Evolutionary conservation across 2,329 filamentous ascomycete species (phyloP), one percentile per base, ranked within the genome.

Genomic region (Grosmannia penicillata): DNA sequence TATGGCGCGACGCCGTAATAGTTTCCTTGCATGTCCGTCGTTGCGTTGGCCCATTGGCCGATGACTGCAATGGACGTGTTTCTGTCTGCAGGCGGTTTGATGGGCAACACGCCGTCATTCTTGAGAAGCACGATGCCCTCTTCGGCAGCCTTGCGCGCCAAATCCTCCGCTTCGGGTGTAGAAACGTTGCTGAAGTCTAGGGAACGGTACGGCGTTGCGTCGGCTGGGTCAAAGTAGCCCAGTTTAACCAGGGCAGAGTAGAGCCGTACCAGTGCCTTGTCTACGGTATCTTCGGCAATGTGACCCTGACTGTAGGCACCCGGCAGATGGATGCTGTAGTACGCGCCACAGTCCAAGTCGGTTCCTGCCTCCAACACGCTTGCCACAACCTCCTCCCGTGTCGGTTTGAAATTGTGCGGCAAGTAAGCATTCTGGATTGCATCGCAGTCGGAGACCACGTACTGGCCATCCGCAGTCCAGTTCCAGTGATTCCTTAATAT

Each of bases 401-500:
- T 45, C 4, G 43, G 34, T 24, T 45, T 47, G 32, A 47, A 51
- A n/a, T n/a, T n/a, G n/a, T n/a, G n/a, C n/a, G 8, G 37, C 33
- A 30, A 47, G 31, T 41, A 44, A 8, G 48, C 65, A 50, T 69
- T 78, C 43, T 78, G 19, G 19, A 43, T 37, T 8, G 42, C 42
- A 23, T 43, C 33, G 29, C 42, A 43, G 42, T 43, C 42, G 23
- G 27, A 33, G 8, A 24, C 26, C 10, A 43, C 65, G 51, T 70
- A 80, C 43, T 79, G 42, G 40, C 70, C 36, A 31, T 72, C 63
- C 3, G 67, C 62, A 0, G 65, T 70, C 64, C 75, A 83, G 31
- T 62, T 65, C 72, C 77, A 83, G 48, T 75, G 70, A 32, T 78
- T 68, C 2, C 78, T 65, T 3, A 83, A 61, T 13, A 83, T 60